Base-by-base conservation (phyloP, 192 early-diverging fungal genomes). In the Gaertneriomyces semiglobifer region DNA sequence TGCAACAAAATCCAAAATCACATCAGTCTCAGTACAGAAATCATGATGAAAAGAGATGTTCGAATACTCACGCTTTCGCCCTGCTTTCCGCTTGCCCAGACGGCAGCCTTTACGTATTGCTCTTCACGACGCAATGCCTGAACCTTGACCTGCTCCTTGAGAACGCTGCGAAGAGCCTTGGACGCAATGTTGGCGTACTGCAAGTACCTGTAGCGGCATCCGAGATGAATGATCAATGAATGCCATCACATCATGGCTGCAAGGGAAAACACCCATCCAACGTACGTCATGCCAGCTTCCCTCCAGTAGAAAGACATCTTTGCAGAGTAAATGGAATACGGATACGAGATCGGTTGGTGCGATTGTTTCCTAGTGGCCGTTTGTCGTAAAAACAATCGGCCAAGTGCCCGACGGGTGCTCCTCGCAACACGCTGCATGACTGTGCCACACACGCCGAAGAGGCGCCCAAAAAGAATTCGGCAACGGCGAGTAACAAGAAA, bases 101-200 rank as follows among this genome's bases (percentile, higher is more conserved):
- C 83, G 63, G 89, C 75, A 60, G 79, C 80, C 77, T 89, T 91
- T 65, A 90, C 75, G 52, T 79, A 77, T 74, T 89, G 84, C 69
- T 90, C 85, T 65, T 95, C 87, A 58, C 91, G 84, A 74, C 85
- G 85, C 74, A 86, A 58, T 62, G 89, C 90, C 43, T 73, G 67
- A 53, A 82, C 66, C 68, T 85, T 85, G 51, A 79, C 72, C 55
- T 92, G 88, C 25, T 84, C 86, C 85, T 91, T 92, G 69, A 95
- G 78, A n/a, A 88, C 79, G 81, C 87, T 88, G 69, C 93, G 88
- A 62, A 93, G 83, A 62, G 89, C 86, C 51, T 81, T 78, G 62
- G 93, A 89, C 71, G 87, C 84, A 70, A 92, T 84, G 79, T 91
- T 88, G 65, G 85, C 78, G 80, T 90, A 92, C 75, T 91, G 86